These are phyloP conservation scores for Pseudocercospora vitis DNA, from an alignment of 2,329 filamentous ascomycete genomes.

Conservation along the genomic window DNA sequence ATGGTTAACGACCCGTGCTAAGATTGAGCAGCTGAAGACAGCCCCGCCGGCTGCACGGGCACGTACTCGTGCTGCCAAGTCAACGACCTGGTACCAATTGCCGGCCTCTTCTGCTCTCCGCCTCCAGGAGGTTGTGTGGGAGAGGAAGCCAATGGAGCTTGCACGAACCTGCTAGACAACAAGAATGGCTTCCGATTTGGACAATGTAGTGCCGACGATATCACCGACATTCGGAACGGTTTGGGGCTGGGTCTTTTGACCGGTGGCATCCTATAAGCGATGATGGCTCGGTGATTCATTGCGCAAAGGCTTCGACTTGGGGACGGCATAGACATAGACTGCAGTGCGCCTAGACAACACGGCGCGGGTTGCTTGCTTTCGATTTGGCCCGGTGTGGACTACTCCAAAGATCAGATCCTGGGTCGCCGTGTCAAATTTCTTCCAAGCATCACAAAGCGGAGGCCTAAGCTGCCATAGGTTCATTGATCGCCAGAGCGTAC, in stretches of 20 bases:
- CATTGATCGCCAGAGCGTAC: no score
- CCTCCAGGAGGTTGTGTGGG: constrained; percentile 23
- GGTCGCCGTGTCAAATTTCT: no score
- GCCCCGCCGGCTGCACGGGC: constrained; percentile 18
- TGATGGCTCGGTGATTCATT: no score
- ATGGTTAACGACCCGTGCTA: no score
- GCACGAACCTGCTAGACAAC: constrained; percentile 7
- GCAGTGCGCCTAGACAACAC: no score
- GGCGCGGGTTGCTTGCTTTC: no score
- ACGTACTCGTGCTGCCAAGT: constrained; percentile 24
- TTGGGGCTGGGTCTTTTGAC: constrained; percentile 2
- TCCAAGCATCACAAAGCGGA: no score
- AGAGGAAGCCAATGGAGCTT: constrained; percentile 12
- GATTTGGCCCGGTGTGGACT: no score
- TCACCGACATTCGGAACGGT: constrained; percentile 1
- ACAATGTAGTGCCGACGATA: constrained; percentile 5
- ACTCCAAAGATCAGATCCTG: no score
- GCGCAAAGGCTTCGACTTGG: no score
- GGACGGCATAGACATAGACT: no score
- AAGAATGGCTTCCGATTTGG: neutral
- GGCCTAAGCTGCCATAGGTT: no score
- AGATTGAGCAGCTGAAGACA: constrained; percentile 2
- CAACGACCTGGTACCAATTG: constrained; percentile 18
- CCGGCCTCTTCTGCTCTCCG: constrained; percentile 25
- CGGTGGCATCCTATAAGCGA: neutral